These are phyloP conservation scores for Drosera spatulata DNA, from an alignment of 179 eudicot species.

Conservation along the genomic window DNA sequence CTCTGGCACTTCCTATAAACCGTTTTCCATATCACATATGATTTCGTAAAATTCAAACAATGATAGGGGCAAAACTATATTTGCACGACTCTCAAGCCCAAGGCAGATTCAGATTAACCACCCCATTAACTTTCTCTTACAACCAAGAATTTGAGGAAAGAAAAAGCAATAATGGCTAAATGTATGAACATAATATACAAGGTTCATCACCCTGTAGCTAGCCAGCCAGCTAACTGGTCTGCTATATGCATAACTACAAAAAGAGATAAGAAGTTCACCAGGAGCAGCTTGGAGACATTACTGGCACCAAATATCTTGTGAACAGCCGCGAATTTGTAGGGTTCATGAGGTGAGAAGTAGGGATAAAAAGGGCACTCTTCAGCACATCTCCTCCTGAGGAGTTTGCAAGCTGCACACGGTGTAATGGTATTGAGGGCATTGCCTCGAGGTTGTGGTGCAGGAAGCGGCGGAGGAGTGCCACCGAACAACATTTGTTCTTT, in stretches of 20 bases:
- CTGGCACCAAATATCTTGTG: constrained; percentile 85
- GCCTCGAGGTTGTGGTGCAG: constrained; percentile 5
- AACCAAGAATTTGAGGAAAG: too few species aligned
- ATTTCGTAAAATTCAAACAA: too few species aligned
- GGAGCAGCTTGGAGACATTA: constrained; percentile 74
- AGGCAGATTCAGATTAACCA: too few species aligned
- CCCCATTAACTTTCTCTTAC: too few species aligned
- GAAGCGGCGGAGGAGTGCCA: constrained; percentile 27
- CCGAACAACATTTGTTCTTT: constrained; percentile 19
- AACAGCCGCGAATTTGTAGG: constrained; percentile 67
- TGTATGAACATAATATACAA: too few species aligned
- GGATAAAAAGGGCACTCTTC: constrained; percentile 74
- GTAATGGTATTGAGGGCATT: constrained; percentile 41
- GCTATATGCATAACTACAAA: not conserved
- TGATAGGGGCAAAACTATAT: too few species aligned
- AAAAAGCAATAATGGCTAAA: too few species aligned
- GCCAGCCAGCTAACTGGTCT: too few species aligned
- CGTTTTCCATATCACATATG: too few species aligned
- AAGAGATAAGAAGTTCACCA: constrained; percentile 24
- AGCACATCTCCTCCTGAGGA: constrained; percentile 56
- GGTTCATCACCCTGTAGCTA: too few species aligned
- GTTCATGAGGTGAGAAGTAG: constrained; percentile 71
- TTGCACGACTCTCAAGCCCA: too few species aligned
- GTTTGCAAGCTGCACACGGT: constrained; percentile 75
- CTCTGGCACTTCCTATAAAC: constrained; percentile 60